Percentiles rank a stretch among this genome's conserved stretches.
Conservation (phyloP, 2,329 filamentous ascomycete species). For the Diaporthe sp. region DNA sequence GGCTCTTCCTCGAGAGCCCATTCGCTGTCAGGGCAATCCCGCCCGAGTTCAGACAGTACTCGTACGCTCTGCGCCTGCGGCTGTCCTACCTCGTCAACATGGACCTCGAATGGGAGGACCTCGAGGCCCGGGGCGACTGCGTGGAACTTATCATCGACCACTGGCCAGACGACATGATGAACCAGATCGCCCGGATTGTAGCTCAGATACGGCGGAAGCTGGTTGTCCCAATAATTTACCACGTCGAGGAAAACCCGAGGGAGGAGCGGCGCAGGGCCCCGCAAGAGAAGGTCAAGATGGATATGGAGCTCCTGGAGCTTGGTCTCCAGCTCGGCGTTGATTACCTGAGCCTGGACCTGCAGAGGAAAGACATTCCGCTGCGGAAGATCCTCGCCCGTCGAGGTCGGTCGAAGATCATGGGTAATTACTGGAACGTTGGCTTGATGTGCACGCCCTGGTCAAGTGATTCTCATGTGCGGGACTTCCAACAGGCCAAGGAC, state of each 20-base stretch:
- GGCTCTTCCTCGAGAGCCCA: slow-evolving; percentile 70
- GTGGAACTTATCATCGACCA: slow-evolving; percentile 73
- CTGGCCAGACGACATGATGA: slow-evolving; percentile 65
- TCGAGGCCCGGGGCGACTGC: slow-evolving; percentile 72
- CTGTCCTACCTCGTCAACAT: slow-evolving; percentile 69
- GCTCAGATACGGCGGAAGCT: slow-evolving; percentile 70
- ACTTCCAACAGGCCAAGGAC: slow-evolving; percentile 67
- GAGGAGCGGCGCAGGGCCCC: slow-evolving; percentile 55
- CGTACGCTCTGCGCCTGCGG: slow-evolving; percentile 74
- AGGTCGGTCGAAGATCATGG: slow-evolving; percentile 73
- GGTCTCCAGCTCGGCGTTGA: slow-evolving; percentile 77
- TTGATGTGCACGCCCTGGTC: slow-evolving; percentile 68
- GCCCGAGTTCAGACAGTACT: slow-evolving; percentile 70
- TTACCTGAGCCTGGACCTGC: slow-evolving; percentile 74
- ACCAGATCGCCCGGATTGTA: slow-evolving; percentile 67
- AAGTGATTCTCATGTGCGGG: slow-evolving; percentile 63
- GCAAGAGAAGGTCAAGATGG: slow-evolving; percentile 59
- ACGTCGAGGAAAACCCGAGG: slow-evolving; percentile 66
- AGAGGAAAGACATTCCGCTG: slow-evolving; percentile 65
- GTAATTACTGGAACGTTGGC: slow-evolving; percentile 65
- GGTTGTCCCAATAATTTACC: slow-evolving; percentile 69
- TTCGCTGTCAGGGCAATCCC: slow-evolving; percentile 72
- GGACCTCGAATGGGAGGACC: slow-evolving; percentile 63
- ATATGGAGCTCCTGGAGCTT: slow-evolving; percentile 72
- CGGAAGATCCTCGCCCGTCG: slow-evolving; percentile 64